These are phyloP conservation scores for Sabuloglossum arenarium DNA, from an alignment of 495 filamentous ascomycete species.

Conservation along the genomic window DNA sequence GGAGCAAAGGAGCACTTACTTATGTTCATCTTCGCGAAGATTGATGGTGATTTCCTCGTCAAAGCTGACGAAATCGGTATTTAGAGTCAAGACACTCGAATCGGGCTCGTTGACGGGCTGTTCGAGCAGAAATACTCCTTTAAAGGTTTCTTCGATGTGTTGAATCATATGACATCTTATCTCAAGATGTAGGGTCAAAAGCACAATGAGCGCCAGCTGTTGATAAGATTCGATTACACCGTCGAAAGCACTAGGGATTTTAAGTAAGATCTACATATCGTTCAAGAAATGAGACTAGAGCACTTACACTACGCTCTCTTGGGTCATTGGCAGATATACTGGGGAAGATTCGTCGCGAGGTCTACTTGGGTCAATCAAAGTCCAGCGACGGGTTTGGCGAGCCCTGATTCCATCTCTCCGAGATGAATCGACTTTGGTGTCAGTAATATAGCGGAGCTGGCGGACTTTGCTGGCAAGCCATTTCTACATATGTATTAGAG, in stretches of 20 bases:
- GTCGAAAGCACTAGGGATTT: constrained; percentile 49
- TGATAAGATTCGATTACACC: constrained; percentile 60
- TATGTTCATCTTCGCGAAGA: constrained; percentile 34
- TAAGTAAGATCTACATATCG: not conserved
- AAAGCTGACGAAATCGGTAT: constrained; percentile 59
- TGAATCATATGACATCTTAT: constrained; percentile 65
- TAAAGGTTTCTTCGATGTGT: constrained; percentile 11
- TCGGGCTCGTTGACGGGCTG: constrained; percentile 63
- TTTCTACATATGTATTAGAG: constrained; percentile 25
- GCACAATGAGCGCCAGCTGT: constrained; percentile 49
- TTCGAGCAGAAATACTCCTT: constrained; percentile 38
- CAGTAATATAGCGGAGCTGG: constrained; percentile 51
- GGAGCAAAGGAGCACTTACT: not conserved
- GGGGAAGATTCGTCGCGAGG: constrained; percentile 33
- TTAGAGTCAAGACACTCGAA: constrained; percentile 52
- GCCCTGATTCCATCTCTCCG: constrained; percentile 20
- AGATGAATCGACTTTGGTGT: constrained; percentile 21
- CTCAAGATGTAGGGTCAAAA: constrained; percentile 73
- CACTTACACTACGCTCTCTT: constrained; percentile 53
- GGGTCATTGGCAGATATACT: constrained; percentile 76
- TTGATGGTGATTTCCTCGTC: constrained; percentile 58
- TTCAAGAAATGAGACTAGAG: not conserved
- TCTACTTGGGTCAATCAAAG: constrained; percentile 40
- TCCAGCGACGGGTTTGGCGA: constrained; percentile 48
- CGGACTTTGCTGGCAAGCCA: constrained; percentile 72